Evolutionary conservation across 2,329 filamentous ascomycete genomes (phyloP).

Genomic region (Pseudocercospora vitis): DNA sequence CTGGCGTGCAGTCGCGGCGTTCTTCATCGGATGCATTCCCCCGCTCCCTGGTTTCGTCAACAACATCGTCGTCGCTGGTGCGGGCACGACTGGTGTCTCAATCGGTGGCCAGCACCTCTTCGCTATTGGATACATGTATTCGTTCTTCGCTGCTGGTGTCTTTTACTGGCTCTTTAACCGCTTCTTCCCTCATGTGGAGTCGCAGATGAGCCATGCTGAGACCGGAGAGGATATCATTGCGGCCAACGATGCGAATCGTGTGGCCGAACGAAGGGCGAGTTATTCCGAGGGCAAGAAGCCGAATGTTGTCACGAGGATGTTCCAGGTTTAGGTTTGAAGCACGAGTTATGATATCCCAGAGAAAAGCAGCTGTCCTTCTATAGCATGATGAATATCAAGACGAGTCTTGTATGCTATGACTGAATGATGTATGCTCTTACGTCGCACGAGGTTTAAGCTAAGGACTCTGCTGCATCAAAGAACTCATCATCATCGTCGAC

Average conservation of each 20-base stretch:
- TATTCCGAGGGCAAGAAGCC: constrained; percentile 25
- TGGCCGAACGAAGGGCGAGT: constrained; percentile 25
- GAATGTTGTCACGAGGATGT: constrained; percentile 26
- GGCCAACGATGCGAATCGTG: constrained; percentile 37
- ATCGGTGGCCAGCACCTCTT: constrained; percentile 55
- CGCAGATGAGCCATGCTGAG: constrained; percentile 77
- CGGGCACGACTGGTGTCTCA: constrained; percentile 39
- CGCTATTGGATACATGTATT: constrained; percentile 42
- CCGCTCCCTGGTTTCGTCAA: constrained; percentile 57
- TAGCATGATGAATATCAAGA: too few species aligned
- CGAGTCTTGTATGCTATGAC: too few species aligned
- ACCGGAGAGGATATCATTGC: constrained; percentile 60
- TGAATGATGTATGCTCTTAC: too few species aligned
- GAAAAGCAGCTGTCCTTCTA: too few species aligned
- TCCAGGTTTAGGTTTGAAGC: constrained; percentile 25
- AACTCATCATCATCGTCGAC: too few species aligned
- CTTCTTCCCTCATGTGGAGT: constrained; percentile 64
- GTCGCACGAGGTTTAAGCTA: too few species aligned
- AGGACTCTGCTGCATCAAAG: too few species aligned
- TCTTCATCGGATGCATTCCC: constrained; percentile 57
- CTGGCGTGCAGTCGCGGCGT: constrained; percentile 59
- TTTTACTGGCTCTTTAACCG: constrained; percentile 40
- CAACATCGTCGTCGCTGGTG: constrained; percentile 39
- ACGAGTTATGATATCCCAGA: too few species aligned
- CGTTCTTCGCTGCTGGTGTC: constrained; percentile 38